phyloP scores from a whole-genome alignment of 2,329 filamentous ascomycete genomes.

The Leptographium lundbergii region DNA sequence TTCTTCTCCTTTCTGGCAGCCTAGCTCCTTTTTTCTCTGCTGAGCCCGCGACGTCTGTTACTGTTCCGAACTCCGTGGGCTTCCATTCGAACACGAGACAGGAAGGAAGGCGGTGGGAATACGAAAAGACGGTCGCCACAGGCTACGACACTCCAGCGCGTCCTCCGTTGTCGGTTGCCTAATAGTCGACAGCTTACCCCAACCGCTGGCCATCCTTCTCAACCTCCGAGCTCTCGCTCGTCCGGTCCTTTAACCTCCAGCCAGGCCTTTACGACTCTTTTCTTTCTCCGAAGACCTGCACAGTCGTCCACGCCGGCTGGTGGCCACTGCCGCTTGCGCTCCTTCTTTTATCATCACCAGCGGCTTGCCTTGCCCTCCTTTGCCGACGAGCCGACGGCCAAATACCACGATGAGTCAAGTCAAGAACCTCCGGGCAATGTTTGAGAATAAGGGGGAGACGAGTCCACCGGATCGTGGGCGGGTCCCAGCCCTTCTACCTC shows the following conservation, averaged over 20 bases:
- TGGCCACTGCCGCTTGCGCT: slow-evolving; percentile 5
- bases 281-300: not conserved
- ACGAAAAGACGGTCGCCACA: not conserved
- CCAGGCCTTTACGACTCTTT: not conserved
- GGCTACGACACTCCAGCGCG: not conserved
- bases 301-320: slow-evolving; percentile 5
- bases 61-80: not conserved
- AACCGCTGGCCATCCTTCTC: not conserved
- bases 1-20: not conserved
- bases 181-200: no score
- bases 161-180: not conserved
- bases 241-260: not conserved
- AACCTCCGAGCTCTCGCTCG: not conserved
- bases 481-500: slow-evolving; percentile 42
- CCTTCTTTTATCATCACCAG: not conserved
- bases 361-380: not conserved
- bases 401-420: slow-evolving; percentile 50
- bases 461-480: slow-evolving; percentile 58
- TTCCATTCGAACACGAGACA: not conserved
- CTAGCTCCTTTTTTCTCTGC: not conserved
- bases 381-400: not conserved
- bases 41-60: not conserved
- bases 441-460: slow-evolving; percentile 57
- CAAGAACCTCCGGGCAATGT: slow-evolving; percentile 67
- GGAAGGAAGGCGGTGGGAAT: not conserved